These are phyloP conservation scores for Thecamonas trahens DNA, from an alignment of 78 protist species.

Conservation along the genomic window DNA sequence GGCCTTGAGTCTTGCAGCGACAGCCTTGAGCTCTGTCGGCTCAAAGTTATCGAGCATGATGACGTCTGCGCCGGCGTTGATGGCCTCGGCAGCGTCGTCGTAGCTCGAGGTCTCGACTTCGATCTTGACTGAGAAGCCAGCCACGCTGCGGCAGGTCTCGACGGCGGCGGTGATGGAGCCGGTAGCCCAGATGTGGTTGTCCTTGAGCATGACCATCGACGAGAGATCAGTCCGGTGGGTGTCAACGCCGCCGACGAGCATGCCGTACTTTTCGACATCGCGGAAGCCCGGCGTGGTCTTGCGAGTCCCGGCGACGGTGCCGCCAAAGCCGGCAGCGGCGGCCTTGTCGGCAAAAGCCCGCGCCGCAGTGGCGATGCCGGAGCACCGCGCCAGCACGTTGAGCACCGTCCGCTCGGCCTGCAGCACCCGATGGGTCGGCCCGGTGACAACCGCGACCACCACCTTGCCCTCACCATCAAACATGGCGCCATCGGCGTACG, in stretches of 20 bases:
- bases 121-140: constrained; percentile 82
- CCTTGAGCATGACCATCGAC: constrained; percentile 80
- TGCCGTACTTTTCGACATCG: constrained; percentile 78
- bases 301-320: constrained; percentile 83
- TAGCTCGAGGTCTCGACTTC: constrained; percentile 77
- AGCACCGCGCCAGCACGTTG: constrained; percentile 70
- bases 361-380: constrained; percentile 73
- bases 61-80: constrained; percentile 81
- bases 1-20: constrained; percentile 26
- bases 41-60: constrained; percentile 86
- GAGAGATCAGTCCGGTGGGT: constrained; percentile 87
- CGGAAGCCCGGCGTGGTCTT: constrained; percentile 92
- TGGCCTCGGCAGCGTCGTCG: constrained; percentile 69
- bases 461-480: constrained; percentile 12
- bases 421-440: constrained; percentile 61
- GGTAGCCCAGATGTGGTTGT: constrained; percentile 82
- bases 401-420: constrained; percentile 85
- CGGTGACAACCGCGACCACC: constrained; percentile 57
- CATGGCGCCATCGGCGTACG: constrained; percentile 45
- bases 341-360: too few relatives aligned
- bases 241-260: constrained; percentile 85
- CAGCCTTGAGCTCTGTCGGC: constrained; percentile 12
- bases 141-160: constrained; percentile 40
- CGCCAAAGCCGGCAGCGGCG: constrained; percentile 15
- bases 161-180: constrained; percentile 71